Evolutionary conservation across 2,329 filamentous ascomycete genomes (phyloP).

Genomic region (Penicillium sp.): DNA sequence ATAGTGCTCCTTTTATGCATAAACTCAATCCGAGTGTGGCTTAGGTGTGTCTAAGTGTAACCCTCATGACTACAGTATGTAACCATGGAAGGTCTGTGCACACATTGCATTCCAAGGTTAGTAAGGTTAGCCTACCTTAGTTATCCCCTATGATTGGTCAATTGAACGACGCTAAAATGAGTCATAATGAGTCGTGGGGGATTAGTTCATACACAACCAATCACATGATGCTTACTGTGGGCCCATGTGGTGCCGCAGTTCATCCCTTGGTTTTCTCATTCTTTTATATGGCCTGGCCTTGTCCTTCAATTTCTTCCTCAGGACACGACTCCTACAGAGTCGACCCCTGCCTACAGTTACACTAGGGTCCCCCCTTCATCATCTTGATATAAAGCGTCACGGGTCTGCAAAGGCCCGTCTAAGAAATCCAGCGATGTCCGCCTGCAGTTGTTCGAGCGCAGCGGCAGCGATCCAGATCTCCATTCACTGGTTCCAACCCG

Average conservation of each 20-base stretch:
- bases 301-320: slow-evolving; percentile 21
- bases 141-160: slow-evolving; percentile 10
- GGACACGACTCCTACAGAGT: slow-evolving; percentile 24
- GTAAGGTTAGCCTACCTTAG: too few relatives aligned
- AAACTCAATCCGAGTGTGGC: neutral
- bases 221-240: slow-evolving; percentile 5
- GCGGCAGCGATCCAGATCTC: slow-evolving; percentile 17
- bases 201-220: slow-evolving; percentile 9
- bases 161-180: slow-evolving; percentile 24
- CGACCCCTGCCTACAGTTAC: slow-evolving; percentile 1
- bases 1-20: neutral
- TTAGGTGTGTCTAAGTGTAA: neutral
- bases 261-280: slow-evolving; percentile 6
- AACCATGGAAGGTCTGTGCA: neutral
- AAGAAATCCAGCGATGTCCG: slow-evolving; percentile 29
- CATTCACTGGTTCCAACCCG: slow-evolving; percentile 20
- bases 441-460: slow-evolving; percentile 21
- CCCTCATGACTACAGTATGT: neutral
- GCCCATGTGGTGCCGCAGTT: neutral
- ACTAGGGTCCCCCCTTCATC: neutral
- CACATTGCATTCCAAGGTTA: too few relatives aligned
- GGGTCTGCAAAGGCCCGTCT: slow-evolving; percentile 29
- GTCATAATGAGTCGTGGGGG: slow-evolving; percentile 27
- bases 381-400: slow-evolving; percentile 14
- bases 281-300: slow-evolving; percentile 14